A percentile compares a stretch with the other conserved stretches of the same genome.
Conservation (phyloP, 495 filamentous ascomycete species). For the Penicillium bovifimosum region DNA sequence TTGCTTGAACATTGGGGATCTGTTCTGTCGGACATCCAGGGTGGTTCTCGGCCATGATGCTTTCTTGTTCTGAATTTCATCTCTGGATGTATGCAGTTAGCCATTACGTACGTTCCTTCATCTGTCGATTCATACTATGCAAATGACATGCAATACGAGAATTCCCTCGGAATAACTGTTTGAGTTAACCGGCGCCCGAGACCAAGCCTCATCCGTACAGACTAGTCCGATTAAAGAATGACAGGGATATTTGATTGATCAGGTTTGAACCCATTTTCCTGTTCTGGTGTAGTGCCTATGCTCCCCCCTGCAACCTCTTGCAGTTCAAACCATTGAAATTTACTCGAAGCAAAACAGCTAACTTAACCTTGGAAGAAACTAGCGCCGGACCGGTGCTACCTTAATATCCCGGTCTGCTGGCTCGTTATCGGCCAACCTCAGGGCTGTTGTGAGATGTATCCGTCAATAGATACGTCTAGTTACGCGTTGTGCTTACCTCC, state of each 20-base stretch:
- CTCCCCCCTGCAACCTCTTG: not conserved
- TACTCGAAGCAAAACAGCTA: too few species aligned
- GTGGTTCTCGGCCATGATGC: too few species aligned
- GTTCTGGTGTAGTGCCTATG: not conserved
- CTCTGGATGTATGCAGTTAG: too few species aligned
- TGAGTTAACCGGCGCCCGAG: not conserved
- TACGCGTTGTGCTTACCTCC: too few species aligned
- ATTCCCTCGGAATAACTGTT: not conserved
- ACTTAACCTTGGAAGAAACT: not conserved
- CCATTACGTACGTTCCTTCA: too few species aligned
- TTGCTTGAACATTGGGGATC: too few species aligned
- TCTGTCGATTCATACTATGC: too few species aligned
- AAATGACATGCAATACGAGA: not conserved
- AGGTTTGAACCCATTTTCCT: not conserved
- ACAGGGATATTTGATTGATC: not conserved
- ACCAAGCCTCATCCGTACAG: not conserved
- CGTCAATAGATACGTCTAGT: not conserved
- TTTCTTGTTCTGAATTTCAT: too few species aligned
- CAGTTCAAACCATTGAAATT: too few species aligned
- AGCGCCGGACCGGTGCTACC: conserved; percentile 12
- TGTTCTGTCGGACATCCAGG: too few species aligned
- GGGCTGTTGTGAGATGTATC: not conserved
- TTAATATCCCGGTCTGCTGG: not conserved
- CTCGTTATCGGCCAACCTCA: too few species aligned
- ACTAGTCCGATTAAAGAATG: too few species aligned